phyloP scores from a whole-genome alignment of 78 protist species.

The Guillardia theta region DNA sequence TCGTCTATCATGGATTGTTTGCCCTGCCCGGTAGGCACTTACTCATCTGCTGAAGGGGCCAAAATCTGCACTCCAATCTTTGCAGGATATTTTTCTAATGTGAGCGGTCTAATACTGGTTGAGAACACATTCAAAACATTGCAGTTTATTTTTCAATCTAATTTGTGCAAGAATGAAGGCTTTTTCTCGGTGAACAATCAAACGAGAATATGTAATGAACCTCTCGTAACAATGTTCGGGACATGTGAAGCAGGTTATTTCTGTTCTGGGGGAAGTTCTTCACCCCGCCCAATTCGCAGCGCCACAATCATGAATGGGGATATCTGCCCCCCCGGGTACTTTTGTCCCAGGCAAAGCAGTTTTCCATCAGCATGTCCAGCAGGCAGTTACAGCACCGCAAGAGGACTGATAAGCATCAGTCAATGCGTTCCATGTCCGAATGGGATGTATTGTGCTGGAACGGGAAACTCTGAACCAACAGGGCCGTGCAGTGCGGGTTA shows the following conservation, averaged over 20 bases:
- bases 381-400: conserved; percentile 48
- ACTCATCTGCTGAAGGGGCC: no score
- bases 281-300: neutral
- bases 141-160: no score
- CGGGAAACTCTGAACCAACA: neutral
- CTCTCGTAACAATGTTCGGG: neutral
- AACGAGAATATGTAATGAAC: neutral
- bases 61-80: no score
- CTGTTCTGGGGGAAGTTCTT: neutral
- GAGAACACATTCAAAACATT: no score
- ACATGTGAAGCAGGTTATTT: neutral
- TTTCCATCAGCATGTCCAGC: conserved; percentile 51
- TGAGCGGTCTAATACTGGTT: neutral
- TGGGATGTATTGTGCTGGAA: conserved; percentile 48
- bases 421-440: conserved; percentile 54
- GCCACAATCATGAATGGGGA: neutral
- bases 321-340: conserved; percentile 55
- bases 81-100: neutral
- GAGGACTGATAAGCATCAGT: no score
- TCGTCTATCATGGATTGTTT: no score
- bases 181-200: no score
- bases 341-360: conserved; percentile 56
- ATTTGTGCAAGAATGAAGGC: no score
- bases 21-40: no score
- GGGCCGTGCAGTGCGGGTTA: neutral